Evolutionary conservation across 352 stramenopile species (phyloP).

Genomic region (Globisporangium spiculum): DNA sequence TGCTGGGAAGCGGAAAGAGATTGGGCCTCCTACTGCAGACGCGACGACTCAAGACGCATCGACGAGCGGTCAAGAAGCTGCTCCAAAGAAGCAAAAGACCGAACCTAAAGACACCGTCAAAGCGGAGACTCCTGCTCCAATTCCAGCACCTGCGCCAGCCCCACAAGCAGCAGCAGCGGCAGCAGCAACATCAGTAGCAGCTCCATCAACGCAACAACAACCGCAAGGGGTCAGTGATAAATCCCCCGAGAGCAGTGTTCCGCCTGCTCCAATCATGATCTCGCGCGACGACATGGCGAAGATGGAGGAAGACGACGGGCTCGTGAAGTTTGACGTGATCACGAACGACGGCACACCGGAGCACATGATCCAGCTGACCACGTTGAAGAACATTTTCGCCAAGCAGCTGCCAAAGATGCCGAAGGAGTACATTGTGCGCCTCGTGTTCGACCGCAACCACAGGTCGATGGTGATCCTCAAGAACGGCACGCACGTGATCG

Average conservation of each 20-base stretch:
- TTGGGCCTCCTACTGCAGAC: not conserved
- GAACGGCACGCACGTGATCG: constrained; percentile 92
- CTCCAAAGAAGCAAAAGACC: constrained; percentile 15
- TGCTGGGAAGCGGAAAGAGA: constrained; percentile 13
- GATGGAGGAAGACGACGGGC: constrained; percentile 76
- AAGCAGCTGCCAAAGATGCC: constrained; percentile 99
- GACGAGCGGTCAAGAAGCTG: not conserved
- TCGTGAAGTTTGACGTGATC: constrained; percentile 87
- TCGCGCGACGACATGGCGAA: constrained; percentile 88
- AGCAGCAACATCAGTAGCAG: not conserved
- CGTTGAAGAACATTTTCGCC: constrained; percentile 97
- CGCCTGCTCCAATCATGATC: constrained; percentile 50
- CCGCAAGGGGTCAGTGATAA: not conserved
- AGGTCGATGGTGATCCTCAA: constrained; percentile 93
- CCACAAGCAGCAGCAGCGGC: not conserved
- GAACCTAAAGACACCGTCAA: constrained; percentile 6
- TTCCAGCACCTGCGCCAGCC: not conserved
- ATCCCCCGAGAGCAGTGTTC: not conserved
- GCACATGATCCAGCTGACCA: constrained; percentile 92
- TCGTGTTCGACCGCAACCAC: constrained; percentile 98
- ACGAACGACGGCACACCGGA: constrained; percentile 88
- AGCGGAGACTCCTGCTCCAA: not conserved
- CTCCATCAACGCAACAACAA: not conserved
- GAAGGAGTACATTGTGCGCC: constrained; percentile 98
- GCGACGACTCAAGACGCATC: not conserved